Evolutionary conservation across 2,329 filamentous ascomycete species (phyloP), one percentile per base, ranked within the genome.

Genomic region (Aureobasidium sp.): DNA sequence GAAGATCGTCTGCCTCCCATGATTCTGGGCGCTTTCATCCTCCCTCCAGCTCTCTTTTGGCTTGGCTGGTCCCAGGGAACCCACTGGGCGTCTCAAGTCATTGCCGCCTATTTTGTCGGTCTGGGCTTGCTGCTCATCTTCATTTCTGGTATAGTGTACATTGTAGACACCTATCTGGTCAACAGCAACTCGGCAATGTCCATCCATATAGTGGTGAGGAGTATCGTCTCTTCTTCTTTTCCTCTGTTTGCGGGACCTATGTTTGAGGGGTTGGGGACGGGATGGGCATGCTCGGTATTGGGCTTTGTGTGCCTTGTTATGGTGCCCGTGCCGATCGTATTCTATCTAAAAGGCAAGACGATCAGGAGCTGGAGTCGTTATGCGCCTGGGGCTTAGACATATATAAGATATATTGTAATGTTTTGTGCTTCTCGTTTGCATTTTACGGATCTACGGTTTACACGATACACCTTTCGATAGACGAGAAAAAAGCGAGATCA

Each of bases 1-100:
- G 79, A 82, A 67, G 76, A 76, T 37, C 73, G 79, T 1, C 71
- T 82, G 1, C 72, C 75, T 5, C 77, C 78, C 0, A 76, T 79
- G 65, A 83, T 86, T 66, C 66, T 80, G 11, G 83, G 80, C 3
- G 76, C 79, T 5, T 63, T 82, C 15, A 72, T 81, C 3, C 69
- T 79, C 1, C 76, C 78, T 1, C 71, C 74, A 9, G 77, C 79
- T 0, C 70, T 83, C 27, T 81, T 82, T 65, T 80, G 78, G 79
- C 82, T 82, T 63, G 78, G 76, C 0, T 82, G 79, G 80, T 52
- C 72, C 71, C 70, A 71, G 4, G 73, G 75, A 61, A 9, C 74
- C 74, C 62, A 78, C 76, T 77, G 75, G 73, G 74, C 76, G 12
- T 71, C 73, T 1, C 76, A 78, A 63, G 74, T 78, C 27, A 63